These are phyloP conservation scores for Helichrysum umbraculigerum DNA, from an alignment of 129 eudicot species.

Conservation along the genomic window DNA sequence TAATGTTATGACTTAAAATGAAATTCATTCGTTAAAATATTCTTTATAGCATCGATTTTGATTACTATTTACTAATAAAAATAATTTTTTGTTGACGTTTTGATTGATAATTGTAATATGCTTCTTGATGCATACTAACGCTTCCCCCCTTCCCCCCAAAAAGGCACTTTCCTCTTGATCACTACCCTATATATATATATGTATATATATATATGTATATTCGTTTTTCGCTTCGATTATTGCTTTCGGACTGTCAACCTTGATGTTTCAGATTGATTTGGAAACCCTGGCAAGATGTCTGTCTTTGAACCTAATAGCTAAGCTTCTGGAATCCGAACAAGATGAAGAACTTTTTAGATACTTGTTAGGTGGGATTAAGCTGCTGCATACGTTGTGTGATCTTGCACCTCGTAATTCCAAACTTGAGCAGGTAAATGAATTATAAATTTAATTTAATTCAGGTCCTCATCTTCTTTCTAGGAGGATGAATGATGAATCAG, in stretches of 20 bases:
- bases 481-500: background rate
- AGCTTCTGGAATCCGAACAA: constrained; percentile 45
- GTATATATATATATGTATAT: too few species aligned
- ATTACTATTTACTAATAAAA: too few species aligned
- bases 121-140: too few species aligned
- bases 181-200: too few species aligned
- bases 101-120: too few species aligned
- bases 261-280: constrained; percentile 65
- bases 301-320: constrained; percentile 69
- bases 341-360: constrained; percentile 65
- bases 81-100: too few species aligned
- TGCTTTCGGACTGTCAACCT: constrained; percentile 6
- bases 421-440: constrained; percentile 70
- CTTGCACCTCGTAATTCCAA: constrained; percentile 66
- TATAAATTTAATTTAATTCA: background rate
- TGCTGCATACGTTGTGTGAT: constrained; percentile 72
- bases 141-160: too few species aligned
- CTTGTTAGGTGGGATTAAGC: constrained; percentile 65
- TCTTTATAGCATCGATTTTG: too few species aligned
- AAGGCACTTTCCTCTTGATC: too few species aligned
- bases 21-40: too few species aligned
- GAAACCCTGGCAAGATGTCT: constrained; percentile 63
- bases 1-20: too few species aligned
- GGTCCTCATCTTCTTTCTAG: background rate
- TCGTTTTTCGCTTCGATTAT: background rate